Evolutionary conservation across 2,329 filamentous ascomycete genomes (phyloP).

Genomic region (Amylocarpus encephaloides): DNA sequence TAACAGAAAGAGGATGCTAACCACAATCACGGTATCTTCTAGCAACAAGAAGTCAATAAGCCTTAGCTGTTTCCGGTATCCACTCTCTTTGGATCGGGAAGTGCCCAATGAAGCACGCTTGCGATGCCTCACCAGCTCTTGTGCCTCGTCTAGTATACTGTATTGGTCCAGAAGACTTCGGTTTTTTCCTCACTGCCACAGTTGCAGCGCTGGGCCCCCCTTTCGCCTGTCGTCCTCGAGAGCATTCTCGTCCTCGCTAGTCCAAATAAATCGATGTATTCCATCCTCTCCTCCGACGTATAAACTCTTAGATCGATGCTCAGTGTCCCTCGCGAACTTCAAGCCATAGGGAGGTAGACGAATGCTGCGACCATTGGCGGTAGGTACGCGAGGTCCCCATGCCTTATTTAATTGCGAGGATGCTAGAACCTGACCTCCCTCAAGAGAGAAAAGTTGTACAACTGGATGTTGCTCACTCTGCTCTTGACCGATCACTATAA

Average conservation of each 20-base stretch:
- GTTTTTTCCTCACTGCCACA: no score
- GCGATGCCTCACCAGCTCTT: no score
- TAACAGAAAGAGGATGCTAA: no score
- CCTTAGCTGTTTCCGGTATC: no score
- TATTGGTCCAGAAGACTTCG: no score
- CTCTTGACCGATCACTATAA: slow-evolving; percentile 47
- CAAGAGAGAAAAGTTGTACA: slow-evolving; percentile 25
- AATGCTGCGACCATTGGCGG: slow-evolving; percentile 1
- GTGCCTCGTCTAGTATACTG: no score
- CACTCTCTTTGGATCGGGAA: no score
- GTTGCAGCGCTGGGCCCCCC: no score
- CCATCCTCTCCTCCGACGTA: not conserved
- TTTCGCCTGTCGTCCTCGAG: no score
- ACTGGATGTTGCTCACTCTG: slow-evolving; percentile 7
- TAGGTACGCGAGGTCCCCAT: not conserved
- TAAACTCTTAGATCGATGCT: slow-evolving; percentile 19
- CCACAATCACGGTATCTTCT: no score
- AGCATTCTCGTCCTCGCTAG: not conserved
- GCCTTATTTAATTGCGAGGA: not conserved
- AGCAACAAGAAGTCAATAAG: no score
- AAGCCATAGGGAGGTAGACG: slow-evolving; percentile 8
- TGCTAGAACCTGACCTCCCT: slow-evolving; percentile 14
- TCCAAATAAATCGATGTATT: slow-evolving; percentile 5
- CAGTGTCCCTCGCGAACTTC: slow-evolving; percentile 18
- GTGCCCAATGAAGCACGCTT: no score